Percentiles rank a stretch among this genome's conserved stretches.
phyloP scores from a whole-genome alignment of 768 basidiomycete genomes.

The Infundibulicybe gibba region DNA sequence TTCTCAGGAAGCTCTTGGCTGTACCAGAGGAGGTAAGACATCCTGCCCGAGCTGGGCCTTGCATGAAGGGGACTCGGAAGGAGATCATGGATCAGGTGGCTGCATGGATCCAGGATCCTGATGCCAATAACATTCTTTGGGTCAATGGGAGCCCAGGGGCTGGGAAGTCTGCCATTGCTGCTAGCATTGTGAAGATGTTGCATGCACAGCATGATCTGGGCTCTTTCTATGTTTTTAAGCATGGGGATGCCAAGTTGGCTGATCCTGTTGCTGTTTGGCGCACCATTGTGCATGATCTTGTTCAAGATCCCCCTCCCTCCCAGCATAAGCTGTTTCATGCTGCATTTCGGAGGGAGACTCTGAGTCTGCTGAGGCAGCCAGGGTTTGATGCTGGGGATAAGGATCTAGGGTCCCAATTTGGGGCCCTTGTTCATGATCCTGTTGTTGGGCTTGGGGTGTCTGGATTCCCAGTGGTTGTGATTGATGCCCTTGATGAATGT shows the following conservation, averaged over 20 bases:
- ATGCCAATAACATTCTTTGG: neutral
- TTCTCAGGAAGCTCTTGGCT: no score
- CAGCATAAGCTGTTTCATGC: neutral
- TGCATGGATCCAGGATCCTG: neutral
- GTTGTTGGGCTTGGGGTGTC: no score
- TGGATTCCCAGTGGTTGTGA: conserved; percentile 6
- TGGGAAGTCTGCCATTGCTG: neutral
- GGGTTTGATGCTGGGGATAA: no score
- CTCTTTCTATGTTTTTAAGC: conserved; percentile 11
- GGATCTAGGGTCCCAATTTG: neutral
- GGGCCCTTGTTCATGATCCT: neutral
- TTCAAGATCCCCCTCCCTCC: no score
- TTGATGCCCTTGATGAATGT: neutral
- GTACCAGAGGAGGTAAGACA: no score
- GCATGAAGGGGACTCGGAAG: neutral
- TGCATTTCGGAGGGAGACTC: neutral
- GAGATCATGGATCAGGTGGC: neutral
- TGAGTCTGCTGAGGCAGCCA: neutral
- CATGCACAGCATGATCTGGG: conserved; percentile 9
- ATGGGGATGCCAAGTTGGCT: conserved; percentile 4
- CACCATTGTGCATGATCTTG: conserved; percentile 8
- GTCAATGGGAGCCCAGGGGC: neutral
- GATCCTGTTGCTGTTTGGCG: conserved; percentile 5
- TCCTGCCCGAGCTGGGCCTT: no score
- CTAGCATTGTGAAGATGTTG: conserved; percentile 12